phyloP scores from a whole-genome alignment of 805 yeast genomes.

The Yarrowia hollandica region DNA sequence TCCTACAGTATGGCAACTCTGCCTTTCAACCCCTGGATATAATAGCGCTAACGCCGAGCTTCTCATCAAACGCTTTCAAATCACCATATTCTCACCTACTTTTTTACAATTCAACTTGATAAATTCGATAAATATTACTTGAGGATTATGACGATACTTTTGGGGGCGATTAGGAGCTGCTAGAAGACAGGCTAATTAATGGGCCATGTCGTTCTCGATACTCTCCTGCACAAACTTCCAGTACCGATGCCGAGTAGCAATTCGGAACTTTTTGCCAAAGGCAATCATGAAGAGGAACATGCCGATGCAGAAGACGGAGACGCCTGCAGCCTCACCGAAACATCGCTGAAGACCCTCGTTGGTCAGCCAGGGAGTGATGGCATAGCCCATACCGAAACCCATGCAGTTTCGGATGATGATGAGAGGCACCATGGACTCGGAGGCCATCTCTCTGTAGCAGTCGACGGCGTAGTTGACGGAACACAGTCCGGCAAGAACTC shows the following conservation, averaged over 20 bases:
- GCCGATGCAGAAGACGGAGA: slow-evolving; percentile 1
- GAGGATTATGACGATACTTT: neutral
- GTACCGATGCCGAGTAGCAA: slow-evolving; percentile 1
- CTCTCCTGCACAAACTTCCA: slow-evolving; percentile 24
- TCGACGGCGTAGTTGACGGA: slow-evolving; percentile 51
- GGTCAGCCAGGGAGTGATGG: slow-evolving; percentile 52
- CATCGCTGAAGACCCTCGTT: slow-evolving; percentile 51
- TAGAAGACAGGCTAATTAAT: no score
- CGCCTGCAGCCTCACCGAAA: slow-evolving; percentile 36
- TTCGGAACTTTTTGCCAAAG: slow-evolving; percentile 45
- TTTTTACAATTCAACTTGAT: no score
- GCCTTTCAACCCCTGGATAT: no score
- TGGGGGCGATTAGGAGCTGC: neutral
- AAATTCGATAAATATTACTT: slow-evolving; percentile 3
- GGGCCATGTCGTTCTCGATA: slow-evolving; percentile 23
- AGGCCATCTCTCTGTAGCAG: slow-evolving; percentile 47
- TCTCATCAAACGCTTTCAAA: no score
- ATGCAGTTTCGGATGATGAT: slow-evolving; percentile 52
- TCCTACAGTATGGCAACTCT: no score
- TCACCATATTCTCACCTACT: no score
- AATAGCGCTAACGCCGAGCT: no score
- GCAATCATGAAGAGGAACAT: slow-evolving; percentile 33
- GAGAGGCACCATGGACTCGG: slow-evolving; percentile 50
- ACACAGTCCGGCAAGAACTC: slow-evolving; percentile 48
- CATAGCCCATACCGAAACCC: slow-evolving; percentile 53